Evolutionary conservation across 2,329 filamentous ascomycete genomes (phyloP), one percentile per base, ranked within the genome.

Genomic region (Apiospora aurea): DNA sequence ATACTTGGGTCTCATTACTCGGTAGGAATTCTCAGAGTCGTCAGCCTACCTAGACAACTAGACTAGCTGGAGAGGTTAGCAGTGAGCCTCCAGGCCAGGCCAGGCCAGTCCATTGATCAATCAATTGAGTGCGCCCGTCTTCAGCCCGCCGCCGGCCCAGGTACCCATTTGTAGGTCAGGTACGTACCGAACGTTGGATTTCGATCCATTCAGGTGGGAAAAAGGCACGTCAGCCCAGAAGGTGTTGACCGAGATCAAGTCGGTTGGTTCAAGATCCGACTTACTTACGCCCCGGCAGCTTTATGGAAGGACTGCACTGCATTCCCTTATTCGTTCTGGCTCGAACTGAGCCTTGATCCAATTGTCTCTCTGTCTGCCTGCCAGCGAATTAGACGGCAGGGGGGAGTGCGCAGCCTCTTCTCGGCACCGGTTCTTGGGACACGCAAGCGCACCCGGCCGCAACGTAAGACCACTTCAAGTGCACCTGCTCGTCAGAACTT

Each of bases 401-500:
- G 57, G 34, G 10, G 57, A 64, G 34, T 64, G 57, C 53, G 53
- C 57, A 64, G 41, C 57, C 34, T 64, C 34, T 41, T 64, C 34
- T 41, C 18, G 34, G 34, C n/a, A 64, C 57, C 18, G 57, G 57
- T n/a, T n/a, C 29, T 13, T 51, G 49, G 57, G 57, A 64, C 57
- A 64, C 57, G 57, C 57, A 38, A 64, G 41, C 34, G 34, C 57
- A 41, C 57, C 57, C 57, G 57, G 57, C 57, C 57, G 57, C 34
- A 64, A 64, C 57, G 57, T 64, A 64, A 64, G 34, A 64, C 57
- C 34, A 64, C 57, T 51, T 29, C 26, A 29, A 29, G 26, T 51
- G 49, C 49, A 49, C 34, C 53, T 61, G 53, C 53, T 64, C 41
- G 57, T 41, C 57, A 64, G 34, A 64, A 64, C 57, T 64, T 64